phyloP scores from a whole-genome alignment of 257 asterid genomes.

The Nicotiana sylvestris region DNA sequence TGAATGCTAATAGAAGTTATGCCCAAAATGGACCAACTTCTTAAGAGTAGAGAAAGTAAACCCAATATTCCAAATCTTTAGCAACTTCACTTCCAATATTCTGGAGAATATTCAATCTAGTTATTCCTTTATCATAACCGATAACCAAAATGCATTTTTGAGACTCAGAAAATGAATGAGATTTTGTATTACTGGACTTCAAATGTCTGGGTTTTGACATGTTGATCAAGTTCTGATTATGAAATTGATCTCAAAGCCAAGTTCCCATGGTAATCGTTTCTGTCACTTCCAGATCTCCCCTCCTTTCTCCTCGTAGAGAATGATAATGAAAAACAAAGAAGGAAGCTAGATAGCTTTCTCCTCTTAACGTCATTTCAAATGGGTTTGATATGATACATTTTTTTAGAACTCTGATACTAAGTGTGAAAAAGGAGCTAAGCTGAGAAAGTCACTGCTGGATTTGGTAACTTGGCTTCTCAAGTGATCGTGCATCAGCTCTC shows the following conservation, averaged over 20 bases:
- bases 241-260: neutral
- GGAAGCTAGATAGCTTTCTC: neutral
- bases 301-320: neutral
- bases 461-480: neutral
- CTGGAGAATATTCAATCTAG: neutral
- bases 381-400: neutral
- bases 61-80: no score
- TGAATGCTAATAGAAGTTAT: neutral
- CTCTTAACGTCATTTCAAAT: neutral
- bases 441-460: neutral
- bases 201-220: neutral
- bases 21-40: neutral
- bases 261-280: constrained; percentile 3
- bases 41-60: neutral
- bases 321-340: neutral
- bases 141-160: neutral
- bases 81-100: neutral
- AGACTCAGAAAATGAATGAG: neutral
- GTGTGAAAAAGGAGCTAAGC: neutral
- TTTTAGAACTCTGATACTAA: neutral
- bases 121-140: neutral
- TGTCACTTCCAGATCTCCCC: neutral
- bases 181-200: neutral
- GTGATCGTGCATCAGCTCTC: neutral
- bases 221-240: neutral